Evolutionary conservation across 495 filamentous ascomycete genomes (phyloP), one percentile per base, ranked within the genome.

Genomic region (Articulospora tetracladia): DNA sequence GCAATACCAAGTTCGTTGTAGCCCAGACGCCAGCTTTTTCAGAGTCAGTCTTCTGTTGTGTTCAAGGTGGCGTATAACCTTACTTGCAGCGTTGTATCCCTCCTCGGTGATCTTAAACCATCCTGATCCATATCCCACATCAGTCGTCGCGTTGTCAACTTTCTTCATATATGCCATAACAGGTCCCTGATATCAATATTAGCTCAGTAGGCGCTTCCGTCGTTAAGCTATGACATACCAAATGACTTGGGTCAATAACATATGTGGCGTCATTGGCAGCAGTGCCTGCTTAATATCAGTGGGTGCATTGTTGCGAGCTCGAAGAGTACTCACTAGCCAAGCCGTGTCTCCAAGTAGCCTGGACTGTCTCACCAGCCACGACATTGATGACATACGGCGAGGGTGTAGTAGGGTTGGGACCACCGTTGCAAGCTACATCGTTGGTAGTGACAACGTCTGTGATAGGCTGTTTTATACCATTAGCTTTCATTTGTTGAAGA

Each of bases 401-500:
- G 13, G 76, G 27, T 0, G 63, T 71, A 28, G 67, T 79, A 3
- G 81, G 80, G 70, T 84, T 83, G 32, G 81, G 77, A 10, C 73
- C 70, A 20, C 81, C 81, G 62, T 84, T 83, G 72, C 81, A 83
- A 46, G 78, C 78, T 26, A 83, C 68, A 30, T 76, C 70, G 59
- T 74, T 70, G 22, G 77, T 75, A 13, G 72, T 73, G 39, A 44
- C 39, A 25, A 83, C 81, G 54, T 84, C 77, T 22, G 71, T 76
- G 61, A 83, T 82, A 17, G 80, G 81, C 49, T 79, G n/a, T 4
- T 32, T 6, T 32, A 13, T 44, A 15, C 39, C 8, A 7, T 44
- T 44, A 44, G 46, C 49, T 44, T 57, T 53, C 46, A 11, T 26
- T 36, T 24, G 41, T 6, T 11, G 20, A 32, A 48, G 25, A 4